Base-by-base conservation (phyloP, 1,139 yeast genomes). In the Saccharomyces uvarum region DNA sequence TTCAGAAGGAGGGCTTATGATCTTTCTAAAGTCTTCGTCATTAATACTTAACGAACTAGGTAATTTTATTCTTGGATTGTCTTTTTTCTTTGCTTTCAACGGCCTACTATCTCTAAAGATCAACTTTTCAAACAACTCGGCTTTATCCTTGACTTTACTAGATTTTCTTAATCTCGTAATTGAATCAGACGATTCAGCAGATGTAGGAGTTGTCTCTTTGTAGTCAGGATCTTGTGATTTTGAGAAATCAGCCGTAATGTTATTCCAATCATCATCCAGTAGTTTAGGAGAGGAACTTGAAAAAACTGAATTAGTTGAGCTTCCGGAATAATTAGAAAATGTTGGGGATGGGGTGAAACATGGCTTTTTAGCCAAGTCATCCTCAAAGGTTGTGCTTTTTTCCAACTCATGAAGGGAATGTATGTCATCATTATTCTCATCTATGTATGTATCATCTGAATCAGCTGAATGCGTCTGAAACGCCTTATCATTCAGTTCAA, bases 111-210 rank as follows among this genome's bases (percentile, higher is more conserved):
- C 55, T 29, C 47, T 29, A 13, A 57, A 53, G 42, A 65, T 57
- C 29, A 68, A 54, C 51, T 59, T 66, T 52, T 69, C 72, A 54
- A 67, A 69, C 29, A 69, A 52, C 26, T 63, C 60, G 1, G 69
- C 67, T 50, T 68, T 69, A 49, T 69, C 71, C 46, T 60, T 64
- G 9, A 69, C 72, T 52, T 63, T 66, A 26, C 59, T 65, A 1
- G 72, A 65, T 32, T 60, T 59, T 56, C 68, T 65, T 33, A 67
- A 52, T 38, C 62, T 59, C 19, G 58, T 58, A 27, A 65, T 57
- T 7, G 67, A 61, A 21, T 57, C 59, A 13, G 53, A 54, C 14
- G 54, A 53, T 41, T 47, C 54, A 5, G 51, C 41, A 16, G 57
- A 59, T 13, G 58, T 16, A 26, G 46, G 46, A 7, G 47, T 27